Percentiles rank a stretch among this genome's conserved stretches.
phyloP scores from a whole-genome alignment of 352 stramenopile genomes.

The Phytophthora brassicae region DNA sequence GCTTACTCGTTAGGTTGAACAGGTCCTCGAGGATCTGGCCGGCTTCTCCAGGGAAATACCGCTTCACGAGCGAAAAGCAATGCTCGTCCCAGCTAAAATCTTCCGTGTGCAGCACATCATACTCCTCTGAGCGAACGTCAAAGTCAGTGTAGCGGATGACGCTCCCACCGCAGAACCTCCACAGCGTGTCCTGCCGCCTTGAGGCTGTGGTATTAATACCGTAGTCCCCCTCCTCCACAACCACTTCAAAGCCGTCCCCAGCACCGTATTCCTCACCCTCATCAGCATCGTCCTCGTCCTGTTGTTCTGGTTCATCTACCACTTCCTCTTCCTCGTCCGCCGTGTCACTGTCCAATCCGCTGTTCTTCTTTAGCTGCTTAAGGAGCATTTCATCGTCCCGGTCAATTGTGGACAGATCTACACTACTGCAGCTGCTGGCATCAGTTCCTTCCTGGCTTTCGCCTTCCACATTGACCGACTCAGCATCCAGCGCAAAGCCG shows the following conservation, averaged over 20 bases:
- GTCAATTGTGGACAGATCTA: conserved; percentile 74
- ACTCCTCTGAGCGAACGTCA: conserved; percentile 78
- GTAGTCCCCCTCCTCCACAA: conserved; percentile 54
- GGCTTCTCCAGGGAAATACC: conserved; percentile 81
- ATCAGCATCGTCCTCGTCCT: conserved; percentile 29
- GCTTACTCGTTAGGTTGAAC: conserved; percentile 85
- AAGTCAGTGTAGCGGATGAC: conserved; percentile 85
- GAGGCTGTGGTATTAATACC: conserved; percentile 34
- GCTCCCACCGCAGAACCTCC: conserved; percentile 80
- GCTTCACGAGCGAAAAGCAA: conserved; percentile 83
- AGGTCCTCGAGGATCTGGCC: conserved; percentile 85
- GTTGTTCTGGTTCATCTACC: conserved; percentile 26
- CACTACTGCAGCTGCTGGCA: conserved; percentile 57
- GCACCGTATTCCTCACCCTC: conserved; percentile 34
- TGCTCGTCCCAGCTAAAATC: conserved; percentile 91
- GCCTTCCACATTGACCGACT: conserved; percentile 12
- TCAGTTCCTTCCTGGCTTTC: conserved; percentile 33
- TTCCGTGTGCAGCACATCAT: conserved; percentile 84
- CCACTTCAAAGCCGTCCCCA: conserved; percentile 52
- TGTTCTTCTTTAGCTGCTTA: conserved; percentile 64
- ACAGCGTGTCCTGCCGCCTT: conserved; percentile 68
- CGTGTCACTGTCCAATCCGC: conserved; percentile 59
- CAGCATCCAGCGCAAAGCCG: conserved; percentile 43
- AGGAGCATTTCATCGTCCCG: conserved; percentile 71
- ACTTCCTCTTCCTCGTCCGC: conserved; percentile 57